These are phyloP conservation scores for Trichoderma endophyticum DNA, from an alignment of 2,329 filamentous ascomycete species.

Conservation along the genomic window DNA sequence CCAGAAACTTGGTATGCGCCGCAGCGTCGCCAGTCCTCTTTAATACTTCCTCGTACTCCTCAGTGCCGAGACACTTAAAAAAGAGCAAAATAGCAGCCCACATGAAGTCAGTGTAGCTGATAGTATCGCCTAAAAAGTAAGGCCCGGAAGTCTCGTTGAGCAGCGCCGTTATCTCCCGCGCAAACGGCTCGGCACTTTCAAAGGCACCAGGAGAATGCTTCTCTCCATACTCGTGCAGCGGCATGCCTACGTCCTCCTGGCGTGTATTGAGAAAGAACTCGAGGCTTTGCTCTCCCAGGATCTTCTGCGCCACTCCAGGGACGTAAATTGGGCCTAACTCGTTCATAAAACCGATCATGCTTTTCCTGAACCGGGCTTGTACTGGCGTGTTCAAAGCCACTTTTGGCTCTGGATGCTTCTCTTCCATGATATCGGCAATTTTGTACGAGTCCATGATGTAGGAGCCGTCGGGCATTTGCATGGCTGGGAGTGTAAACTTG, in stretches of 20 bases:
- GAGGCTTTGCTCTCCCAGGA: neutral
- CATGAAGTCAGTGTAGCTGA: conserved; percentile 7
- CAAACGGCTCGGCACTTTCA: neutral
- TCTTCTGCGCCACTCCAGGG: neutral
- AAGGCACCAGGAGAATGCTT: neutral
- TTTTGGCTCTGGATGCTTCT: neutral
- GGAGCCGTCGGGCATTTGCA: neutral
- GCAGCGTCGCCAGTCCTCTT: neutral
- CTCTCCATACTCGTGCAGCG: neutral
- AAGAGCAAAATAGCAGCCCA: conserved; percentile 6
- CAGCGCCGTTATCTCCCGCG: neutral
- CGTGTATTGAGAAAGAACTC: neutral
- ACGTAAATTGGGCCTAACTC: neutral
- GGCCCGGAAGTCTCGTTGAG: neutral
- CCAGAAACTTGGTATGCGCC: neutral
- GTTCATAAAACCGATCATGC: neutral
- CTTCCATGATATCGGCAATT: neutral
- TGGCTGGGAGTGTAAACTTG: neutral
- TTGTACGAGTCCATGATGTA: conserved; percentile 14
- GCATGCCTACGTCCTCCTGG: neutral
- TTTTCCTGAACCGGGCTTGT: neutral
- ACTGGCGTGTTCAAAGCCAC: neutral
- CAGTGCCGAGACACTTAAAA: neutral
- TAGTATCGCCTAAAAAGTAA: neutral
- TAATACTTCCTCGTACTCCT: neutral